Base-by-base conservation (phyloP, 1,139 yeast genomes). In the Suhomyces yuchorum region DNA sequence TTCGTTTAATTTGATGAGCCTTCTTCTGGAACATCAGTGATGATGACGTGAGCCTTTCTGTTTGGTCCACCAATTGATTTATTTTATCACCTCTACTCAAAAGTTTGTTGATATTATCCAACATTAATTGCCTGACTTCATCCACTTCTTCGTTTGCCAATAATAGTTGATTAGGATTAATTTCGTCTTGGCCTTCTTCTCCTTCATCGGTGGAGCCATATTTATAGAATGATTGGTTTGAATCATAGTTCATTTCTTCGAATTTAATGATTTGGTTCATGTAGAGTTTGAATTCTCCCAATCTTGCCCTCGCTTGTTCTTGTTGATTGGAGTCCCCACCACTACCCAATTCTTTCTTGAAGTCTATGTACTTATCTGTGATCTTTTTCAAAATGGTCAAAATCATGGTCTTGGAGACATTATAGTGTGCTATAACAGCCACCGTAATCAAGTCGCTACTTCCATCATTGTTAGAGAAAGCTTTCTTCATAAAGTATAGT, bases 41-140 rank as follows among this genome's bases (percentile, higher is more conserved):
- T 32, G 83, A 80, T 24, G 78, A 76, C 55, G 86, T 88, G 65
- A 90, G 75, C 46, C 84, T 75, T 54, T 87, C 88, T 1, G 97
- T 90, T 62, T 91, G 91, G 62, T 85, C 87, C 15, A 90, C 96
- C 52, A 91, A 73, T 43, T 80, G 67, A 53, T 83, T 82, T 50
- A 91, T 82, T 49, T 88, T 78, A 58, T 90, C 97, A 11, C 96
- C 96, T 48, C 97, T 77, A 58, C 83, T 84, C 59, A 91, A 71
- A 22, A 91, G 71, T 59, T 80, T 81, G 57, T 81, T 85, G 48
- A 85, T 83, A 57, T 85, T 85, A 51, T 84, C 88, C 59, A 82
- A 78, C 90, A 85, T 84, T 43, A 85, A 67, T 44, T 76, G 78
- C 42, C 83, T 65, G 11, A 81, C 82, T 55, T 80, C 83, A 41